These are phyloP conservation scores for Cladobotryum mycophilum DNA, from an alignment of 2,329 filamentous ascomycete genomes.

Conservation along the genomic window DNA sequence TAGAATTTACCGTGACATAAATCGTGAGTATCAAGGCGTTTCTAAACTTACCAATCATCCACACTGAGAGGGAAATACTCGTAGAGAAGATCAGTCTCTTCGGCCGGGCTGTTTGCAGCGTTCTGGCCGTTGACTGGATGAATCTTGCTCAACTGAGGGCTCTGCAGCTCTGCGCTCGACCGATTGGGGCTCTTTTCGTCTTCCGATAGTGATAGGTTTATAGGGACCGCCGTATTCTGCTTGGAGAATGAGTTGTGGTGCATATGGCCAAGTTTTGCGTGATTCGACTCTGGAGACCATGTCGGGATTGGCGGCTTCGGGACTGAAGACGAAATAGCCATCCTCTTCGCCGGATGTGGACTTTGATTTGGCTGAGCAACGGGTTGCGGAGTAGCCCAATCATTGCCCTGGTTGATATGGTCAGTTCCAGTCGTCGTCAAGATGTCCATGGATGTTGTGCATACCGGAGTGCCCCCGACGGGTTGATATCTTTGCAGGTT, in stretches of 20 bases:
- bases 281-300: conserved; percentile 35
- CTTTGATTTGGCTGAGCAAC: conserved; percentile 30
- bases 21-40: background rate
- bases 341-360: conserved; percentile 46
- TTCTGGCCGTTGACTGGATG: conserved; percentile 28
- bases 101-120: conserved; percentile 55
- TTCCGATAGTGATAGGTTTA: conserved; percentile 52
- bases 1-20: background rate
- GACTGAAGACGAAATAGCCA: conserved; percentile 47
- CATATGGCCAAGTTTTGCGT: conserved; percentile 15
- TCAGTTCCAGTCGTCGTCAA: conserved; percentile 11
- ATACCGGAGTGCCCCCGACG: conserved; percentile 28
- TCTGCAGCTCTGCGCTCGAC: conserved; percentile 44
- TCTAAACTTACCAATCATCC: conserved; percentile 65
- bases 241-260: conserved; percentile 19
- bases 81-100: conserved; percentile 78
- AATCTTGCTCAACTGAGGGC: conserved; percentile 42
- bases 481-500: conserved; percentile 27
- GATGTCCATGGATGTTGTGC: conserved; percentile 4
- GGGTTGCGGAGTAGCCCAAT: conserved; percentile 41
- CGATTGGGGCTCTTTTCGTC: conserved; percentile 53
- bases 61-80: conserved; percentile 91
- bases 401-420: conserved; percentile 28
- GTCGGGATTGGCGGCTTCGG: conserved; percentile 48
- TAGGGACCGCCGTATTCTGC: conserved; percentile 31